phyloP scores from a whole-genome alignment of 1,139 yeast genomes.

The Magnusiomyces ingens region DNA sequence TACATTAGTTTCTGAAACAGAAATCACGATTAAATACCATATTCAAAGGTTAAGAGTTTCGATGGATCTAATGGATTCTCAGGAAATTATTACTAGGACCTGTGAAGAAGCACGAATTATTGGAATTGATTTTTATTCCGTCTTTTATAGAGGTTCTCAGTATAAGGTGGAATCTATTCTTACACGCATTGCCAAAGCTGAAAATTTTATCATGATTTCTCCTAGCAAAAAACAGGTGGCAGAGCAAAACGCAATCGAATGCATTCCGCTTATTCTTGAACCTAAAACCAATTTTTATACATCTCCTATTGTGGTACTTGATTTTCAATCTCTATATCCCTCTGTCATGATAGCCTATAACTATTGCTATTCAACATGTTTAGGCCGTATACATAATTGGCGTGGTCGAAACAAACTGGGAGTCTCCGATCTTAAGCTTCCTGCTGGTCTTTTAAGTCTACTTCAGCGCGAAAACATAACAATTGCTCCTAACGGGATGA shows the following conservation, averaged over 20 bases:
- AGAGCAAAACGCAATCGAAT: slow-evolving; percentile 77
- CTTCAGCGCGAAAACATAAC: slow-evolving; percentile 46
- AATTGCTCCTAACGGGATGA: slow-evolving; percentile 81
- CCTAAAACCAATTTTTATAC: slow-evolving; percentile 81
- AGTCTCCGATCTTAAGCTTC: slow-evolving; percentile 41
- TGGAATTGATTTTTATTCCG: slow-evolving; percentile 87
- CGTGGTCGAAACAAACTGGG: slow-evolving; percentile 48
- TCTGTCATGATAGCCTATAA: slow-evolving; percentile 88
- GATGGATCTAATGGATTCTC: slow-evolving; percentile 48
- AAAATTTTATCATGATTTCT: slow-evolving; percentile 63
- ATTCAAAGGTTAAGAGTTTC: slow-evolving; percentile 43
- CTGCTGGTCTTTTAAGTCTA: slow-evolving; percentile 50
- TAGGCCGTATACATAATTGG: slow-evolving; percentile 60
- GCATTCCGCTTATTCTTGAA: slow-evolving; percentile 87
- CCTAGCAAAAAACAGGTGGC: slow-evolving; percentile 80
- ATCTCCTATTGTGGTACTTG: slow-evolving; percentile 82
- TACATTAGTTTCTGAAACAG: slow-evolving; percentile 22
- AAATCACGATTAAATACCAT: slow-evolving; percentile 48
- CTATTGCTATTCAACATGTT: slow-evolving; percentile 79
- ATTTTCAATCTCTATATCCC: slow-evolving; percentile 90
- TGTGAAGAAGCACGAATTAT: slow-evolving; percentile 79
- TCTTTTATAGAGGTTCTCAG: slow-evolving; percentile 86
- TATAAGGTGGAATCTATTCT: slow-evolving; percentile 85
- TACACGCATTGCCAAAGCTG: slow-evolving; percentile 65
- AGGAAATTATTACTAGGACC: slow-evolving; percentile 63